Percentiles rank a stretch among this genome's conserved stretches.
These are phyloP conservation scores for Gossypium bickii DNA, from an alignment of 345 rosid species.

Conservation along the genomic window DNA sequence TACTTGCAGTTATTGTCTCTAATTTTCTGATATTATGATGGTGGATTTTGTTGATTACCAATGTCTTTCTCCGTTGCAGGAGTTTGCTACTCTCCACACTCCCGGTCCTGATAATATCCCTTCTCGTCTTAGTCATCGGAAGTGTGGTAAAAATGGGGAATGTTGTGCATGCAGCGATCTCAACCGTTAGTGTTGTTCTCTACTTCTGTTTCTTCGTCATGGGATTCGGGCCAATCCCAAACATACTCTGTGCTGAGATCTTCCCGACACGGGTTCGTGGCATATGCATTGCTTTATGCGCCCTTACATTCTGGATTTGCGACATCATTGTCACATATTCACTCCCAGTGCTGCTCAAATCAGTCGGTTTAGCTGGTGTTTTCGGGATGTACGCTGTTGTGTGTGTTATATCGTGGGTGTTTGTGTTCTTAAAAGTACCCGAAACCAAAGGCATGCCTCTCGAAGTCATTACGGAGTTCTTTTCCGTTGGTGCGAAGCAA, in stretches of 20 bases:
- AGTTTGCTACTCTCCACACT: conserved; percentile 74
- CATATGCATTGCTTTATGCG: conserved; percentile 87
- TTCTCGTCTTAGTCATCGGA: conserved; percentile 55
- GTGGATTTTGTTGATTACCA: neutral
- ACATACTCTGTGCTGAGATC: conserved; percentile 92
- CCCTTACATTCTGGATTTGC: conserved; percentile 77
- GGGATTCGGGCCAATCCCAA: conserved; percentile 97
- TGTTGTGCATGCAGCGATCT: conserved; percentile 57
- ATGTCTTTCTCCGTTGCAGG: conserved; percentile 40
- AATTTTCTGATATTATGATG: neutral
- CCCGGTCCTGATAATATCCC: conserved; percentile 62
- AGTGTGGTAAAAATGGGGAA: conserved; percentile 48
- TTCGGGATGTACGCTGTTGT: conserved; percentile 71
- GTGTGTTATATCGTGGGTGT: conserved; percentile 64
- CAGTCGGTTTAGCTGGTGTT: conserved; percentile 73
- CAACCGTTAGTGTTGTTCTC: conserved; percentile 58
- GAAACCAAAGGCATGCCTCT: conserved; percentile 99
- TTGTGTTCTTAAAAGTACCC: conserved; percentile 76
- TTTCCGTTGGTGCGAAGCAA: conserved; percentile 79
- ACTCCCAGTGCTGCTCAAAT: conserved; percentile 75
- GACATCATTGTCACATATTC: conserved; percentile 79
- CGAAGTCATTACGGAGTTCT: conserved; percentile 90
- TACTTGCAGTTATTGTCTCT: neutral
- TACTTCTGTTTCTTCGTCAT: conserved; percentile 93
- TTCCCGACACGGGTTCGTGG: conserved; percentile 95